phyloP scores from a whole-genome alignment of 768 basidiomycete genomes.

The Termitomyces sp. region DNA sequence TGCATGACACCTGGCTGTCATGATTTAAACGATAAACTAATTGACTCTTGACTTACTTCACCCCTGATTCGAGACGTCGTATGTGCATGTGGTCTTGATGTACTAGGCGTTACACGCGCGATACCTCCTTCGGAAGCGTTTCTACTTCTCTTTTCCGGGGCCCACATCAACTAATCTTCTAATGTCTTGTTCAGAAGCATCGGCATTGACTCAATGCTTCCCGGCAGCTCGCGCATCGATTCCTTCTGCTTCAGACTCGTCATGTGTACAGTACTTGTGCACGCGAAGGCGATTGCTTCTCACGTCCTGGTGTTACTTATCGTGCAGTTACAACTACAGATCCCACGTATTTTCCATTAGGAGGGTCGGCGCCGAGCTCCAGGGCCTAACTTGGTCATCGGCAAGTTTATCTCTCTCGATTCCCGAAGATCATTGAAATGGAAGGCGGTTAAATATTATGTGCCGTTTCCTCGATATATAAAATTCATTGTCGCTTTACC shows the following conservation, averaged over 20 bases:
- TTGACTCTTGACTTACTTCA: no score
- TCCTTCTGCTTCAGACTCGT: not conserved
- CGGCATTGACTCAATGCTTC: not conserved
- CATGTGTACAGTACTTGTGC: not conserved
- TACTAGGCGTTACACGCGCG: no score
- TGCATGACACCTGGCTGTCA: no score
- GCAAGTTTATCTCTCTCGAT: not conserved
- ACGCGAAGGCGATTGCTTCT: not conserved
- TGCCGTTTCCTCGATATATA: not conserved
- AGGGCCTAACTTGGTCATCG: not conserved
- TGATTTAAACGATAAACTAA: no score
- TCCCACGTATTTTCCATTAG: not conserved
- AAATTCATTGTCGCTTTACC: not conserved
- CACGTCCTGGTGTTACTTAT: not conserved
- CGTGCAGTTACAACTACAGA: not conserved
- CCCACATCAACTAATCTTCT: not conserved
- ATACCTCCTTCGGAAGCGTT: no score
- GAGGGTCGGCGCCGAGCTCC: not conserved
- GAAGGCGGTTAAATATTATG: not conserved
- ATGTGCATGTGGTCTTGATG: no score
- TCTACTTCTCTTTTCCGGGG: not conserved
- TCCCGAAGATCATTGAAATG: not conserved
- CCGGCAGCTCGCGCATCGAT: not conserved
- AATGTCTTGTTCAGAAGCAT: not conserved
- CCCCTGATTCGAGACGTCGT: no score